Conservation (phyloP, 805 yeast species). For the Yamadazyma sp. region DNA sequence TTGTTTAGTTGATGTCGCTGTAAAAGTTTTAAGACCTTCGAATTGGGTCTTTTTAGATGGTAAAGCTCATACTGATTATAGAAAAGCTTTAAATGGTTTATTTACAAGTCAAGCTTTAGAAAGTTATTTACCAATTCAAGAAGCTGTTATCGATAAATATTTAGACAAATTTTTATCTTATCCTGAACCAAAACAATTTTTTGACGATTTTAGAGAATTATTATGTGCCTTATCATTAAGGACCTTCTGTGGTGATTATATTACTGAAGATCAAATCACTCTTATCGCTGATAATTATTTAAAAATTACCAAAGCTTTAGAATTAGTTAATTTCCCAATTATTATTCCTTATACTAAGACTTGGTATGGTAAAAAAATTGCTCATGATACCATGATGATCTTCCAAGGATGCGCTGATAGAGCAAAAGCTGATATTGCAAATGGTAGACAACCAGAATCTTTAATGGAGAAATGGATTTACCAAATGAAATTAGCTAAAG, state of each 20-base stretch:
- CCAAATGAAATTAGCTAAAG: conserved; percentile 73
- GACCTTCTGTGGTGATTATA: conserved; percentile 94
- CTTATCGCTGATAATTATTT: conserved; percentile 89
- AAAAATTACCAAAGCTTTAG: conserved; percentile 91
- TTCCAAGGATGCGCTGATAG: conserved; percentile 84
- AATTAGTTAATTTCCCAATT: conserved; percentile 95
- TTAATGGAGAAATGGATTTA: conserved; percentile 95
- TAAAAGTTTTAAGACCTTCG: conserved; percentile 87
- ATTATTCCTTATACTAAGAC: conserved; percentile 94
- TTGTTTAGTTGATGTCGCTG: conserved; percentile 96
- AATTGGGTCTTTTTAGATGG: conserved; percentile 99
- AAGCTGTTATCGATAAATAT: conserved; percentile 79
- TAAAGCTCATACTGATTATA: conserved; percentile 89
- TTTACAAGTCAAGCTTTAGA: conserved; percentile 83
- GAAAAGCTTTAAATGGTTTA: conserved; percentile 84
- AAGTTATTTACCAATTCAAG: conserved; percentile 80
- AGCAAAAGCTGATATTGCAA: conserved; percentile 77
- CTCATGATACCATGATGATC: conserved; percentile 90
- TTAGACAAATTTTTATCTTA: conserved; percentile 62
- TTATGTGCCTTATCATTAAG: conserved; percentile 91
- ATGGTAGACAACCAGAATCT: conserved; percentile 78
- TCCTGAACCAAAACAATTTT: conserved; percentile 70
- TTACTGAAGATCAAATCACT: conserved; percentile 86
- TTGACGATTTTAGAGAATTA: conserved; percentile 93
- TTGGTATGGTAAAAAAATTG: conserved; percentile 94